Base-by-base conservation (phyloP, 805 yeast genomes). In the Candida jianshihensis region DNA sequence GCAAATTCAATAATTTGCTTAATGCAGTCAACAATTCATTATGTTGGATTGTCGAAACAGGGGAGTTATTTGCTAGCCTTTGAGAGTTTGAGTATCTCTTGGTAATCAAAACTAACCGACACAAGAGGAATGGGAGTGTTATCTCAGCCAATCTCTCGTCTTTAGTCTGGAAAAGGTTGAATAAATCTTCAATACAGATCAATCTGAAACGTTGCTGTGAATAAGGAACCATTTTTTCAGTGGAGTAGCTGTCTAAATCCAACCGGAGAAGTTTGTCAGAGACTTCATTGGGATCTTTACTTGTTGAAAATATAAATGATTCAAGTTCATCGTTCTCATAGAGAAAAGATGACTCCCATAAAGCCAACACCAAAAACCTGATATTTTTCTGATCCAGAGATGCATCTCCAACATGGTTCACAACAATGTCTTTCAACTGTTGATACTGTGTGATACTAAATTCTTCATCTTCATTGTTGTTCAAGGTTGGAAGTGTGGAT, bases 71-170 rank as follows among this genome's bases (percentile, higher is more conserved):
- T 6, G 80, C 52, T 11, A 88, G 58, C 22, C 67, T 71, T 34
- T 69, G 72, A 44, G 83, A 88, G 13, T 81, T 74, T 6, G 83
- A 61, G 42, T 74, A 78, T 40, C 81, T 73, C 37, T 81, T 66
- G 30, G 89, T 57, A 0, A 75, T 69, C 41, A 83, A 67, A 0
- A 82, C 75, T 19, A 72, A 60, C 28, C 95, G 65, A 15, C 77
- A 65, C 0, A 74, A 56, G 22, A 84, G 63, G 46, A 63, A 80
- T 2, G 75, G 71, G 1, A 70, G 43, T 4, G 73, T 42, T 2
- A 55, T 43, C 3, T 42, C 26, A 24, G 57, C 53, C 10, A 64
- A 34, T 13, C 33, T 43, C 12, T 31, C 31, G 20, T 27, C 41
- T 4, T 31, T n/a, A 57, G 53, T 28, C 12, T 55, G 53, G 1